A percentile compares a stretch with the other conserved stretches of the same genome.
Evolutionary conservation across 2,329 filamentous ascomycete genomes (phyloP).

Genomic region (Ophiobolus disseminans): DNA sequence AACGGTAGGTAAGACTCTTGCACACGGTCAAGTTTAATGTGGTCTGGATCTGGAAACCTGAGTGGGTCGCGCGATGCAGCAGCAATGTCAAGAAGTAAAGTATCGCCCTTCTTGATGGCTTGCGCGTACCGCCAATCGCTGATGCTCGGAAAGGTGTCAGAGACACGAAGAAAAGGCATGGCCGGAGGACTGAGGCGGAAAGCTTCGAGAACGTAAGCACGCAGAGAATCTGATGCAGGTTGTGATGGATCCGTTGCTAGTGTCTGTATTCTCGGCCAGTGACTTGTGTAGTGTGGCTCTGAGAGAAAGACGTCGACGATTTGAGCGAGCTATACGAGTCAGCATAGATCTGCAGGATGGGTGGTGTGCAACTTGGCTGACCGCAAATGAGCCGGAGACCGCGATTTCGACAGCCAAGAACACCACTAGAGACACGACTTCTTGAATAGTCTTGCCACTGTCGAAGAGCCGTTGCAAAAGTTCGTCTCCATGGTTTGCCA

Average conservation of each 20-base stretch:
- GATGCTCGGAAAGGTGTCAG: slow-evolving; percentile 1
- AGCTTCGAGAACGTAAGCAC: slow-evolving; percentile 15
- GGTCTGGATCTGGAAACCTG: slow-evolving; percentile 11
- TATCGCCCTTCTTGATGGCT: slow-evolving; percentile 9
- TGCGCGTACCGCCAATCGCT: slow-evolving; percentile 6
- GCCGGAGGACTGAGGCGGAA: slow-evolving; percentile 12
- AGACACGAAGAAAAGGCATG: slow-evolving; percentile 6
- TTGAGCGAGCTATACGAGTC: slow-evolving; percentile 10
- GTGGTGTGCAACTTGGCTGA: slow-evolving; percentile 2
- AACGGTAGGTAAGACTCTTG: slow-evolving; percentile 14
- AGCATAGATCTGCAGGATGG: no score
- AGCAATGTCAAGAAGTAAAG: slow-evolving; percentile 9
- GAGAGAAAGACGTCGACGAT: slow-evolving; percentile 17
- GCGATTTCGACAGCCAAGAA: slow-evolving; percentile 7
- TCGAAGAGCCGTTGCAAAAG: slow-evolving; percentile 13
- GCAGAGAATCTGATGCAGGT: slow-evolving; percentile 5
- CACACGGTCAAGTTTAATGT: slow-evolving; percentile 16
- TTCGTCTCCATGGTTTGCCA: slow-evolving; percentile 6
- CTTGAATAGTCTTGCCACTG: slow-evolving; percentile 12
- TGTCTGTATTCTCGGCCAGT: slow-evolving; percentile 16
- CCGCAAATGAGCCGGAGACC: slow-evolving; percentile 8
- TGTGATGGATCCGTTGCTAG: slow-evolving; percentile 6
- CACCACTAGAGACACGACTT: slow-evolving; percentile 12
- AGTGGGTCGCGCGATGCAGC: slow-evolving; percentile 11
- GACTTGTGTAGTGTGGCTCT: slow-evolving; percentile 10